Conservation (phyloP, 176 grass and related monocot species). For the Juncus effusus region DNA sequence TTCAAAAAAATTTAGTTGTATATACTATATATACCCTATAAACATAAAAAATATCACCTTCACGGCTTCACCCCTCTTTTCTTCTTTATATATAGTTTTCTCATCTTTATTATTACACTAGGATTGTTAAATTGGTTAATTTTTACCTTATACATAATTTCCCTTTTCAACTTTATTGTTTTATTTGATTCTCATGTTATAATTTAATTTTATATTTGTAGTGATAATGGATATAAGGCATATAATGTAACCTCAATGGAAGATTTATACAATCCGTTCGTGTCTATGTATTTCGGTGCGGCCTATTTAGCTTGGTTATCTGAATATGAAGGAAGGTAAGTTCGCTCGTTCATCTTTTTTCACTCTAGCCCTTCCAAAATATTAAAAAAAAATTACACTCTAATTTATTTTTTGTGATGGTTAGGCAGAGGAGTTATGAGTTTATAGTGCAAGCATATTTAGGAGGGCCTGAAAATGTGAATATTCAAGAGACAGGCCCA, state of each 20-base stretch:
- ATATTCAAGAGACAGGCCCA: constrained; percentile 81
- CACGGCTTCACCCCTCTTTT: background rate
- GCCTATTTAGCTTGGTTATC: constrained; percentile 79
- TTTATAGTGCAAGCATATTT: constrained; percentile 95
- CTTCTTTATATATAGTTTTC: too few relatives aligned
- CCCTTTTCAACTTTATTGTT: background rate
- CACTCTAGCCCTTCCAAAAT: constrained; percentile 13
- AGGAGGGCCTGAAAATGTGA: constrained; percentile 84
- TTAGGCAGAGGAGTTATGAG: constrained; percentile 65
- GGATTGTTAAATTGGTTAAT: too few relatives aligned
- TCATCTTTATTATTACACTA: too few relatives aligned
- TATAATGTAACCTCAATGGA: constrained; percentile 74
- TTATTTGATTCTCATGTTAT: background rate
- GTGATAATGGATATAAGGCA: constrained; percentile 61
- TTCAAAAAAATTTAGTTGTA: background rate
- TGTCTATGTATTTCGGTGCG: constrained; percentile 92
- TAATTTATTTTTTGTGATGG: constrained; percentile 8
- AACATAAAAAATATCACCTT: background rate
- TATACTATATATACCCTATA: background rate
- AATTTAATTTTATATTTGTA: constrained; percentile 29
- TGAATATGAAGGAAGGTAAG: constrained; percentile 76
- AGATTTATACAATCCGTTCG: constrained; percentile 95
- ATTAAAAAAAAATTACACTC: constrained; percentile 4
- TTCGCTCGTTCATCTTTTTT: constrained; percentile 19
- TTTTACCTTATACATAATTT: background rate